Conservation (phyloP, 306 rosid species). For the Cicer arietinum region DNA sequence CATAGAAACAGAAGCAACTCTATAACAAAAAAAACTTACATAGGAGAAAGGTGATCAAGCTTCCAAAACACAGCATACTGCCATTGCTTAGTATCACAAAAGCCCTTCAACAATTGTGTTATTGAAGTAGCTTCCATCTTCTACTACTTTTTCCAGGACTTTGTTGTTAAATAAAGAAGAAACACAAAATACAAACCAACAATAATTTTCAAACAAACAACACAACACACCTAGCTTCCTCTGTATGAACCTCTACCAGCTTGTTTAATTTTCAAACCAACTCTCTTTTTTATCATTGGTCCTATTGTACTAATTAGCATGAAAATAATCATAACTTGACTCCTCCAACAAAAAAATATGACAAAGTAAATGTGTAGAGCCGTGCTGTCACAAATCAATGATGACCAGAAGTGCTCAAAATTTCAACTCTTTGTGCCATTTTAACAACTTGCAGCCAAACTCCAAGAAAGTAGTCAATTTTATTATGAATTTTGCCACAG, state of each 20-base stretch:
- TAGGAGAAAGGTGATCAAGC: slow-evolving; percentile 62
- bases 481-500: slow-evolving; percentile 31
- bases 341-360: slow-evolving; percentile 50
- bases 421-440: slow-evolving; percentile 36
- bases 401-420: slow-evolving; percentile 35
- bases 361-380: slow-evolving; percentile 50
- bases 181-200: slow-evolving; percentile 41
- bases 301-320: slow-evolving; percentile 62
- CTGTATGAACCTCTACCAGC: slow-evolving; percentile 91
- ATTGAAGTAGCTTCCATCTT: slow-evolving; percentile 66
- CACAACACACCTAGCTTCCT: slow-evolving; percentile 70
- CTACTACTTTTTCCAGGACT: slow-evolving; percentile 32
- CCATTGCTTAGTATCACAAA: slow-evolving; percentile 78
- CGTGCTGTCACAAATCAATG: slow-evolving; percentile 51
- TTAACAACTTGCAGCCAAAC: slow-evolving; percentile 23
- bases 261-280: slow-evolving; percentile 79
- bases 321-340: slow-evolving; percentile 65
- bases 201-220: slow-evolving; percentile 35
- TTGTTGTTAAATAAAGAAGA: slow-evolving; percentile 28
- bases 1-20: slow-evolving; percentile 18
- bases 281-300: slow-evolving; percentile 77
- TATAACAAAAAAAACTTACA: slow-evolving; percentile 47
- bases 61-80: slow-evolving; percentile 92
- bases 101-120: slow-evolving; percentile 63
- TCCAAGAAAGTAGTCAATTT: neutral